Conservation (phyloP, 2,329 filamentous ascomycete genomes). For the Neonectria neomacrospora region DNA sequence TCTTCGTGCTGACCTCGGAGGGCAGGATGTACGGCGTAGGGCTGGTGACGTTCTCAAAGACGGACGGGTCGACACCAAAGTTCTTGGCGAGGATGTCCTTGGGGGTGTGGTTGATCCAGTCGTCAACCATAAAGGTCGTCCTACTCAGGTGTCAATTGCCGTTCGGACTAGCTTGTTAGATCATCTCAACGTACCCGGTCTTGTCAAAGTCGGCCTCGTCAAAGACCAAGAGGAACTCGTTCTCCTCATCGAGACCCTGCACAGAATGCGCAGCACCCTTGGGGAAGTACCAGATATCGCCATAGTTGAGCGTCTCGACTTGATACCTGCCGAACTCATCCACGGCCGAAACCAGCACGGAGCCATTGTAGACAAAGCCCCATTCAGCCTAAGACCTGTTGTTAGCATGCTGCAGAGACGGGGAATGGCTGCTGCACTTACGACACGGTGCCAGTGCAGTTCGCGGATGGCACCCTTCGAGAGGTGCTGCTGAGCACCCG, state of each 20-base stretch:
- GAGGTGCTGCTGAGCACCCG: constrained; percentile 75
- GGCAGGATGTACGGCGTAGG: constrained; percentile 72
- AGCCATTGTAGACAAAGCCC: constrained; percentile 70
- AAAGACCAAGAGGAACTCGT: constrained; percentile 74
- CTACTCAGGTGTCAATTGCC: constrained; percentile 46
- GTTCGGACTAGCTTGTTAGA: too few relatives aligned
- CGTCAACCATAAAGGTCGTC: constrained; percentile 77
- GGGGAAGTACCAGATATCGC: constrained; percentile 77
- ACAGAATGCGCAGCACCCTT: constrained; percentile 72
- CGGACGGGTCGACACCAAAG: constrained; percentile 69
- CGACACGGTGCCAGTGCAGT: constrained; percentile 75
- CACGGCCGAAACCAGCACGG: constrained; percentile 68
- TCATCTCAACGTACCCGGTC: constrained; percentile 56
- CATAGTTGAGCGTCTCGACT: constrained; percentile 65
- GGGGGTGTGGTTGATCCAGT: constrained; percentile 76
- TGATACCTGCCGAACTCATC: constrained; percentile 69
- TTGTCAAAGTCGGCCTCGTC: constrained; percentile 75
- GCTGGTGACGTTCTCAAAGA: constrained; percentile 68
- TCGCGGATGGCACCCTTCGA: constrained; percentile 73
- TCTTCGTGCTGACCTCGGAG: constrained; percentile 60
- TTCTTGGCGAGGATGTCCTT: constrained; percentile 73
- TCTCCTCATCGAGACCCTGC: constrained; percentile 73
- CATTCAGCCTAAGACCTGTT: constrained; percentile 67
- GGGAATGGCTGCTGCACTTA: constrained; percentile 50
- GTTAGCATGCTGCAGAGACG: rapidly evolving